Evolutionary conservation across 2,329 filamentous ascomycete genomes (phyloP), one percentile per base, ranked within the genome.

Genomic region (Venturia nashicola): DNA sequence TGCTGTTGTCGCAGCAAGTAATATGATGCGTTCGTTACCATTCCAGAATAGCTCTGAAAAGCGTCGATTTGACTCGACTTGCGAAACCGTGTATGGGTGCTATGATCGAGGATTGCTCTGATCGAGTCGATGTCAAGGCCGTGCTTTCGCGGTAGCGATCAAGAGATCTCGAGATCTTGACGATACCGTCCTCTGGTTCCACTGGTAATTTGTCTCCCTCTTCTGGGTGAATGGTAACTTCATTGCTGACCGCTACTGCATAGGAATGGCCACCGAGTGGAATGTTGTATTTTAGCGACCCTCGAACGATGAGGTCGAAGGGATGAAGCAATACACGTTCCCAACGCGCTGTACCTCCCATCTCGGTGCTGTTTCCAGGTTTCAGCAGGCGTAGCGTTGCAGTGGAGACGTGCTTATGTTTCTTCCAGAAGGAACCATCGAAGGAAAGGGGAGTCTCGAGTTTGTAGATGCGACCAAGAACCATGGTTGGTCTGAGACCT

Each of bases 251-350:
- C 23, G 57, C 51, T n/a, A 46, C 48, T 40, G 61, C 61, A 34
- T 63, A 63, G n/a, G 61, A 46, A 8, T 48, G 54, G 11, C 81
- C 82, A 65, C 79, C 83, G 63, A 87, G 76, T 8, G 85, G 84
- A 3, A 87, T 76, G 66, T 84, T 80, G 71, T 99, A 99, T 71
- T 92, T 91, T 68, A 99, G 80, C 16, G 94, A 89, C 27, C 94
- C 94, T 69, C 94, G 87, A 51, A 99, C 84, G 66, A 97, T 93
- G 60, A 99, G 82, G 68, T 97, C 91, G 69, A 97, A 99, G 55
- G 93, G 90, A 73, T 97, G 89, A 68, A 95, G 85, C 61, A 97
- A 80, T 59, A 97, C 92, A 65, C 86, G 84, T 72, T 96, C 91
- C 94, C 94, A 99, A 14, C 92, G 85, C 71, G 89, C 86, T 1